Percentiles rank a stretch among this genome's conserved stretches.
Conservation (phyloP, 129 eudicot genomes). For the Calendula officinalis region DNA sequence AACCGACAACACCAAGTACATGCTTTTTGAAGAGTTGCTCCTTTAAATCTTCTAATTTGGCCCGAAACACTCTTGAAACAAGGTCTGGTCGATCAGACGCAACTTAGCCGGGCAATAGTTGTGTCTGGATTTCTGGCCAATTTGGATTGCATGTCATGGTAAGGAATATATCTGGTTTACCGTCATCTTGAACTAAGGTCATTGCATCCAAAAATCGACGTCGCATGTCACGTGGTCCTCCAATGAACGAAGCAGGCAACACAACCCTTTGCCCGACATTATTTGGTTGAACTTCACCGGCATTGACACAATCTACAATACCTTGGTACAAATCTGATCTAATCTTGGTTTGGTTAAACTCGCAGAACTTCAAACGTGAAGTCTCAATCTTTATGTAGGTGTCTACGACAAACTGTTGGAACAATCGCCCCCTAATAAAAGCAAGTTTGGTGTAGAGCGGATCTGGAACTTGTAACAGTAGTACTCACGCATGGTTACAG, state of each 20-base stretch:
- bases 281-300: background rate
- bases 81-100: background rate
- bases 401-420: too few relatives aligned
- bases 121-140: background rate
- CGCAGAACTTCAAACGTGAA: too few relatives aligned
- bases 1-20: background rate
- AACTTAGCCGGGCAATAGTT: background rate
- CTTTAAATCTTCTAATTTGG: conserved; percentile 2
- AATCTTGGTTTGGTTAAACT: too few relatives aligned
- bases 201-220: background rate
- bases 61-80: background rate
- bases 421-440: too few relatives aligned
- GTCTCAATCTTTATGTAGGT: too few relatives aligned
- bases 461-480: too few relatives aligned
- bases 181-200: conserved; percentile 6
- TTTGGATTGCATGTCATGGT: conserved; percentile 1
- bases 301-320: background rate
- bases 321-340: too few relatives aligned
- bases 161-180: conserved; percentile 3
- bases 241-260: background rate
- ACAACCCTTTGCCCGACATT: background rate
- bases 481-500: too few relatives aligned
- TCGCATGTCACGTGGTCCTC: background rate
- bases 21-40: background rate
- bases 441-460: too few relatives aligned